Evolutionary conservation across 192 early-diverging fungal genomes (phyloP), one percentile per base, ranked within the genome.

Genomic region (Linnemannia hyalina): DNA sequence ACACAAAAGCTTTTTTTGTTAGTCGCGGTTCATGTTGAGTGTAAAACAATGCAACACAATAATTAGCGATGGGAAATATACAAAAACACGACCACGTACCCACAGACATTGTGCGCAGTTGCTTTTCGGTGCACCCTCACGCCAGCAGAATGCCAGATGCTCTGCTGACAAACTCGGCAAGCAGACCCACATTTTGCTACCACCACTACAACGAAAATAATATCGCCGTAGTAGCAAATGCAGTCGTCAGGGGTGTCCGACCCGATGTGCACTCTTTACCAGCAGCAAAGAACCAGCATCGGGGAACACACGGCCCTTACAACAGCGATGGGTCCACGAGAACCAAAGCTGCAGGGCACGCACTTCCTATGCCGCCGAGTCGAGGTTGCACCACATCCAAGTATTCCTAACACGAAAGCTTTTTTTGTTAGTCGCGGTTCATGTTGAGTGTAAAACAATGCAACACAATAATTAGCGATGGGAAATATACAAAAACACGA

Each of bases 161-260:
- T 40, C 68, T 70, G 68, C 40, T 70, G 36, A 70, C 68, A 70
- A 70, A 70, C 68, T 70, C 68, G 68, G 40, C 68, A 70, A 70
- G 68, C 68, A 70, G 36, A 6, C 68, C 36, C 68, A 70, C 68
- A 70, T 70, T 70, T 70, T 70, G 68, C 36, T 70, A 70, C 68
- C 68, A 70, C 68, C 68, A 40, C 68, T 70, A 70, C 68, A 70
- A 29, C 68, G 68, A 70, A 22, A 40, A 70, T 26, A 70, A 70
- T 23, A 35, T 41, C 68, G 68, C 40, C 68, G 36, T 70, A 70
- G 68, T 3, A 70, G 68, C 68, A 70, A 70, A 70, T 70, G 68
- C 68, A 70, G 68, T 70, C 40, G 68, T 70, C 68, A 70, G 68
- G 68, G 68, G 68, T 70, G 68, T 41, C 68, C 32, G 15, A 41